These are phyloP conservation scores for Scopulariopsis brevicaulis DNA, from an alignment of 2,329 filamentous ascomycete species.

Conservation along the genomic window DNA sequence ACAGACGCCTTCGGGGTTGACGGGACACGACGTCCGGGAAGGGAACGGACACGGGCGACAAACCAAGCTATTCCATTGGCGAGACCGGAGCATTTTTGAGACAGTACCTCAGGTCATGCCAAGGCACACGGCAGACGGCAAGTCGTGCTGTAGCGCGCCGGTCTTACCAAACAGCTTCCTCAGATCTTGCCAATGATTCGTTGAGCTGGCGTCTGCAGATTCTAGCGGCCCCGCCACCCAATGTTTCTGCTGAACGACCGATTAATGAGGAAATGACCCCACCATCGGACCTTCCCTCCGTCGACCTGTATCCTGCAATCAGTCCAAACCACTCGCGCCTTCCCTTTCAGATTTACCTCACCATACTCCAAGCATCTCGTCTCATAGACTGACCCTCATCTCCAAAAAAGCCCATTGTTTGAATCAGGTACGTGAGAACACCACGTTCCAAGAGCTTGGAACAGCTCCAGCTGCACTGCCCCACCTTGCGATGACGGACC, in stretches of 20 bases:
- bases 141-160: not conserved
- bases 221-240: not conserved
- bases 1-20: not conserved
- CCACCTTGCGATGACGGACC: constrained; percentile 1
- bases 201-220: not conserved
- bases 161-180: not conserved
- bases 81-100: not conserved
- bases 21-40: not conserved
- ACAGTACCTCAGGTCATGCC: not conserved
- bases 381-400: not conserved
- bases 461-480: not conserved
- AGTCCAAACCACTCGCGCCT: not conserved
- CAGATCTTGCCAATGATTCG: not conserved
- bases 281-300: not conserved
- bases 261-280: constrained; percentile 3
- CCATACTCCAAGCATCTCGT: not conserved
- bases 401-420: not conserved
- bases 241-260: not conserved
- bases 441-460: not conserved
- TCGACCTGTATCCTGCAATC: not conserved
- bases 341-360: constrained; percentile 6
- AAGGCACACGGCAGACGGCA: not conserved
- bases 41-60: not conserved
- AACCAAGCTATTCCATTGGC: not conserved
- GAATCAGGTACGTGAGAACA: not conserved